phyloP scores from a whole-genome alignment of 208 protist species.

The Crithidia thermophila region DNA sequence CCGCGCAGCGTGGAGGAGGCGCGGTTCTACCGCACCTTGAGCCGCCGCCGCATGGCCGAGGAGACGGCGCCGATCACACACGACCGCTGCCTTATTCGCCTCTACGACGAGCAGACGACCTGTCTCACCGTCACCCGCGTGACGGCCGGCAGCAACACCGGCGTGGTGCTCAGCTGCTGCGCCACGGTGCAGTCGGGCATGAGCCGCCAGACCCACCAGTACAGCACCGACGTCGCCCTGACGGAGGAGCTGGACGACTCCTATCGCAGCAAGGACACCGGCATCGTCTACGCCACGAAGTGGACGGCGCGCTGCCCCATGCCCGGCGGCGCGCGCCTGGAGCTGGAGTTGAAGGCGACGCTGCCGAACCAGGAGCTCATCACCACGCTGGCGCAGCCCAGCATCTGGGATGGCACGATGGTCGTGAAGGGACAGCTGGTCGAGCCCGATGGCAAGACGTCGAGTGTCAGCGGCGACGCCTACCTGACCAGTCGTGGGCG shows the following conservation, averaged over 20 bases:
- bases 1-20: conserved; percentile 43
- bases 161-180: conserved; percentile 12
- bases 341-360: conserved; percentile 37
- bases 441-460: conserved; percentile 33
- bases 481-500: conserved; percentile 45
- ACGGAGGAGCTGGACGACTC: conserved; percentile 19
- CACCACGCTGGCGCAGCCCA: conserved; percentile 46
- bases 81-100: conserved; percentile 46
- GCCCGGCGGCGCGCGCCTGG: conserved; percentile 27
- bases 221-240: conserved; percentile 31
- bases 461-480: conserved; percentile 44
- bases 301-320: conserved; percentile 42
- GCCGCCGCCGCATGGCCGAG: conserved; percentile 28
- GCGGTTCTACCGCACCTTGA: conserved; percentile 29
- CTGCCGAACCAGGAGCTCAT: conserved; percentile 63
- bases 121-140: conserved; percentile 38
- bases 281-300: conserved; percentile 41
- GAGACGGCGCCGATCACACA: conserved; percentile 29
- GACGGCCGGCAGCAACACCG: conserved; percentile 13
- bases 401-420: conserved; percentile 57
- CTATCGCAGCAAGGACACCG: conserved; percentile 45
- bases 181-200: conserved; percentile 37
- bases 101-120: conserved; percentile 47
- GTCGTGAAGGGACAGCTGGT: conserved; percentile 36
- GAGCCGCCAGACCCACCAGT: conserved; percentile 33